phyloP scores from a whole-genome alignment of 1,284 basidiomycete species.

The Marasmius tenuissimus region DNA sequence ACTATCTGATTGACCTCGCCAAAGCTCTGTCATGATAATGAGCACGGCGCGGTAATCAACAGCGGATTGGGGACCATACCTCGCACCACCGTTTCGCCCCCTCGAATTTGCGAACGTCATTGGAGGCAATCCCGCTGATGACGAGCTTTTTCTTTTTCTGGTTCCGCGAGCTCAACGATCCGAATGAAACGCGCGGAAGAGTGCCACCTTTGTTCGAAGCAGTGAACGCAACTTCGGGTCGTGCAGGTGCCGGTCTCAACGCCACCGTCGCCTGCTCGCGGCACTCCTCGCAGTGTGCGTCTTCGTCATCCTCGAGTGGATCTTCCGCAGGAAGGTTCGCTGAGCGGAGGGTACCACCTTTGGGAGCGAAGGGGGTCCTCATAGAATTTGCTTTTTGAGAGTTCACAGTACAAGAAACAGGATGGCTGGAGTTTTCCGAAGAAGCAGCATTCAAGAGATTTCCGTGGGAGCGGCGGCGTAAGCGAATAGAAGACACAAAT shows the following conservation, averaged over 20 bases:
- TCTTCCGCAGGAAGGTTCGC: neutral
- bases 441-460: constrained; percentile 25
- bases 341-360: constrained; percentile 11
- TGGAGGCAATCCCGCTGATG: constrained; percentile 50
- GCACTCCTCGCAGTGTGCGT: constrained; percentile 23
- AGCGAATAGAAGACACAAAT: constrained; percentile 48
- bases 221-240: constrained; percentile 37
- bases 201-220: constrained; percentile 28
- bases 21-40: constrained; percentile 51
- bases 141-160: constrained; percentile 52
- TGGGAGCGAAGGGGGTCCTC: constrained; percentile 10
- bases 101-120: constrained; percentile 51
- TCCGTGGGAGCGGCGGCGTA: constrained; percentile 37
- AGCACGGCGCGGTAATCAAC: constrained; percentile 7
- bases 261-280: no score
- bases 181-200: constrained; percentile 44
- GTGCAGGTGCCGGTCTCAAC: constrained; percentile 23
- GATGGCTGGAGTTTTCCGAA: constrained; percentile 16
- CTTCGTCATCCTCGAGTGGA: constrained; percentile 26
- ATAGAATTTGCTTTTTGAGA: constrained; percentile 1
- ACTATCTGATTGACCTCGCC: constrained; percentile 70
- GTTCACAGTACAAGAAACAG: constrained; percentile 14
- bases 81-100: constrained; percentile 71
- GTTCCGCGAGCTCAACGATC: constrained; percentile 40
- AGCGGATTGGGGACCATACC: constrained; percentile 36